A percentile compares a stretch with the other conserved stretches of the same genome.
Evolutionary conservation across 345 rosid species (phyloP).

Genomic region (Eucalyptus urophylla): DNA sequence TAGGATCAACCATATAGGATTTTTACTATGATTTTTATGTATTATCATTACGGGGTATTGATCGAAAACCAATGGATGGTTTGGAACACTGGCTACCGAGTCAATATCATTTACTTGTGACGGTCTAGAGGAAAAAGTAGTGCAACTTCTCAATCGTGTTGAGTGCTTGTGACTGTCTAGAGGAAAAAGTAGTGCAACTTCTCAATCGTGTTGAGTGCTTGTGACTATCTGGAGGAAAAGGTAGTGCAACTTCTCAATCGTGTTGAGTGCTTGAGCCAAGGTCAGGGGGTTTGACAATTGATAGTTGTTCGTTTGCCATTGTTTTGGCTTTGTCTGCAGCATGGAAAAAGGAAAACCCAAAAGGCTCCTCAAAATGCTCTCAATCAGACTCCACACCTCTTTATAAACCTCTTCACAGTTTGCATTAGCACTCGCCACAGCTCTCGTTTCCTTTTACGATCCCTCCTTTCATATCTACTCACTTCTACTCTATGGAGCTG

Average conservation of each 20-base stretch:
- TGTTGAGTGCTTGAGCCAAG: neutral
- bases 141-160: too few species aligned
- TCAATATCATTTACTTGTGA: neutral
- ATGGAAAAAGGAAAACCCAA: neutral
- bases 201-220: too few species aligned
- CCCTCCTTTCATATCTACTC: neutral
- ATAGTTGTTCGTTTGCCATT: fast-evolving
- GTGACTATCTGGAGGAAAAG: neutral
- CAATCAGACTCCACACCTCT: neutral
- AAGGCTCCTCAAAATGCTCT: neutral
- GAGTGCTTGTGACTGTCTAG: too few species aligned
- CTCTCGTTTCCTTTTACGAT: fast-evolving
- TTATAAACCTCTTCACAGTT: neutral
- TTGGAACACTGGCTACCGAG: neutral
- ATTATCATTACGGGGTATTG: too few species aligned
- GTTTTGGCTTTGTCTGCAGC: neutral
- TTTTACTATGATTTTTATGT: neutral
- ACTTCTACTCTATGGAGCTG: neutral
- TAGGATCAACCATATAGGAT: neutral
- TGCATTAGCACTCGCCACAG: neutral
- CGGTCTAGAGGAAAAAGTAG: neutral
- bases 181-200: neutral
- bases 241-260: too few species aligned
- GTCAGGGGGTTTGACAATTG: neutral
- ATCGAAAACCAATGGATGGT: neutral